These are phyloP conservation scores for Coemansia nantahalensis DNA, from an alignment of 192 early-diverging fungal species.

Conservation along the genomic window DNA sequence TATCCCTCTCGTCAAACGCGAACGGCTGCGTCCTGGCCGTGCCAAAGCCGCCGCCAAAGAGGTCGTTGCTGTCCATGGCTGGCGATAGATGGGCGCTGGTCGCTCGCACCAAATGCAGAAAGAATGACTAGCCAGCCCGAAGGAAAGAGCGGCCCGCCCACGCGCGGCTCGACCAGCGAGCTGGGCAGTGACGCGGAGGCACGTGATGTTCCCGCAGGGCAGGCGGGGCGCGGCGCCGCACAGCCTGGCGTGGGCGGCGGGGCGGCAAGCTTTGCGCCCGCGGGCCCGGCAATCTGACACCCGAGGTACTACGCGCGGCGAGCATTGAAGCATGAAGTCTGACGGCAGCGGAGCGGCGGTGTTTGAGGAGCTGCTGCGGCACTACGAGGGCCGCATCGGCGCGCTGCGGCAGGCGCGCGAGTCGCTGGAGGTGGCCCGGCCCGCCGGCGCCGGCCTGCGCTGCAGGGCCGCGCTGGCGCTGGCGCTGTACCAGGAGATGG, in stretches of 20 bases:
- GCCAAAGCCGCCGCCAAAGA: constrained; percentile 46
- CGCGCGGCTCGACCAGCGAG: too few relatives aligned
- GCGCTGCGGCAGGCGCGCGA: constrained; percentile 33
- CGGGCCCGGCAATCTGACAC: too few relatives aligned
- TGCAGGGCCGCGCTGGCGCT: constrained; percentile 38
- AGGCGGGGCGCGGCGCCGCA: too few relatives aligned
- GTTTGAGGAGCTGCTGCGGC: constrained; percentile 43
- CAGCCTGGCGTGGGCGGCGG: too few relatives aligned
- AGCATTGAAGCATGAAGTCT: not conserved
- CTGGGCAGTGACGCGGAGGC: too few relatives aligned
- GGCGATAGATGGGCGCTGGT: too few relatives aligned
- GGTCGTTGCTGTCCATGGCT: constrained; percentile 29
- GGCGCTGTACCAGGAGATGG: constrained; percentile 55
- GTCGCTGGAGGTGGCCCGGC: constrained; percentile 34
- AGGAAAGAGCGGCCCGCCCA: too few relatives aligned
- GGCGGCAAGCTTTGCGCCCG: too few relatives aligned
- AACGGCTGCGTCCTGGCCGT: constrained; percentile 23
- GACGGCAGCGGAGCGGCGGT: constrained; percentile 15
- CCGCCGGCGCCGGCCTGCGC: constrained; percentile 4
- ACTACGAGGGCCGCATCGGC: constrained; percentile 38
- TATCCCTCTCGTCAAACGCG: constrained; percentile 40
- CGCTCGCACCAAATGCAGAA: too few relatives aligned
- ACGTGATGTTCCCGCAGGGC: not conserved
- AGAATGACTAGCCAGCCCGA: too few relatives aligned
- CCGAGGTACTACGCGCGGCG: too few relatives aligned